phyloP scores from a whole-genome alignment of 352 stramenopile species.

The Blastocystis hominis region DNA sequence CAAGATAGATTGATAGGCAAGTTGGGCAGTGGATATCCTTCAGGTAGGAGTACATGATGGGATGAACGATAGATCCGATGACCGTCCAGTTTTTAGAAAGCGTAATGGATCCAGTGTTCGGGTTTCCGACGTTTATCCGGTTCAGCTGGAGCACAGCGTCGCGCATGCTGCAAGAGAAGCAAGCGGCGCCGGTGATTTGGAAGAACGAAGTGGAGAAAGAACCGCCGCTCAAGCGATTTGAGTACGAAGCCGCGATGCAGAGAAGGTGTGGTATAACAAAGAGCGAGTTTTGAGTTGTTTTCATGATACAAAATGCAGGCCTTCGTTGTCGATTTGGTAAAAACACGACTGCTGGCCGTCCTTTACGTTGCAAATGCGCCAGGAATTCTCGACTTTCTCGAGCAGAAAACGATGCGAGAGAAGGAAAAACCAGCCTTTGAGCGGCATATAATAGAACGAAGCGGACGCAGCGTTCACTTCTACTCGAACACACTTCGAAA shows the following conservation, averaged over 20 bases:
- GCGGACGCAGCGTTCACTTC: neutral
- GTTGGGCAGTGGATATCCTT: slow-evolving; percentile 20
- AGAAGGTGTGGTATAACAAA: neutral
- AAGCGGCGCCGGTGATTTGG: neutral
- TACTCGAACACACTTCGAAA: neutral
- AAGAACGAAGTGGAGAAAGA: slow-evolving; percentile 5
- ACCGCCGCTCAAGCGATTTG: neutral
- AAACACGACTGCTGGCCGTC: neutral
- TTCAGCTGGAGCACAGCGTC: slow-evolving; percentile 56
- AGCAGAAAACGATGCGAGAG: neutral
- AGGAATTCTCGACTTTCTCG: neutral
- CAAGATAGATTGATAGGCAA: neutral
- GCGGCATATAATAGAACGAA: slow-evolving; percentile 7
- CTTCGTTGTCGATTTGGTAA: neutral
- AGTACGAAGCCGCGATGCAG: neutral
- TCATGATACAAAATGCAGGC: neutral
- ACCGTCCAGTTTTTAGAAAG: slow-evolving; percentile 10
- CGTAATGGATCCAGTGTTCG: slow-evolving; percentile 48
- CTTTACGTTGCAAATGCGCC: neutral
- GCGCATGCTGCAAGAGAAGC: neutral
- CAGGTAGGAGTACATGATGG: neutral
- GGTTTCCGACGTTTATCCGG: slow-evolving; percentile 47
- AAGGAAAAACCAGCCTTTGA: neutral
- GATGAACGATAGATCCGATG: neutral
- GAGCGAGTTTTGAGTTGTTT: neutral